Percentiles rank a stretch among this genome's conserved stretches.
Evolutionary conservation across 2,329 filamentous ascomycete genomes (phyloP).

Genomic region (Pseudomassariella vexata): DNA sequence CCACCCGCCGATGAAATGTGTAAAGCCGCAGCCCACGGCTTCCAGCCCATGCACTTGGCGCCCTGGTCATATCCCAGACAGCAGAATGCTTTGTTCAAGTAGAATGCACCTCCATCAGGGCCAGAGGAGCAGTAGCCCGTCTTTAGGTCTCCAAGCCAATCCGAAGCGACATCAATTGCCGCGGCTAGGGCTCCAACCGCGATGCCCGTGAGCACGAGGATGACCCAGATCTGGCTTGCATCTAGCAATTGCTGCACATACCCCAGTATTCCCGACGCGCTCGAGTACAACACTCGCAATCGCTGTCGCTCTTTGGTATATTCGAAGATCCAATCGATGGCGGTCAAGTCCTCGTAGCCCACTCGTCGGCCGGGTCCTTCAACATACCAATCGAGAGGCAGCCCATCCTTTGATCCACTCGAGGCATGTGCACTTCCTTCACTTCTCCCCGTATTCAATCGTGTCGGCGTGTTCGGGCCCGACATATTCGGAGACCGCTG

Average conservation of each 20-base stretch:
- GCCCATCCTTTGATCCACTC: slow-evolving; percentile 36
- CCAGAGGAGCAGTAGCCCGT: slow-evolving; percentile 76
- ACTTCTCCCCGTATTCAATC: slow-evolving; percentile 12
- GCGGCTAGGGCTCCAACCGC: slow-evolving; percentile 81
- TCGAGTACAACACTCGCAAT: slow-evolving; percentile 67
- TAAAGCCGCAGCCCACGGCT: slow-evolving; percentile 73
- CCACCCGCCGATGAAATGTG: slow-evolving; percentile 61
- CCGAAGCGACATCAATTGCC: slow-evolving; percentile 80
- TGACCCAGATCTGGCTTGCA: slow-evolving; percentile 84
- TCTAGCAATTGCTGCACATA: slow-evolving; percentile 70
- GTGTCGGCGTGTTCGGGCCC: slow-evolving; percentile 18
- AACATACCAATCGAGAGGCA: slow-evolving; percentile 72
- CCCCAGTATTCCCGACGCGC: slow-evolving; percentile 65
- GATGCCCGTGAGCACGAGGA: slow-evolving; percentile 79
- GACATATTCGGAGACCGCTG: slow-evolving; percentile 13
- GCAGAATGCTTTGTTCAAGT: slow-evolving; percentile 86
- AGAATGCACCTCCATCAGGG: slow-evolving; percentile 77
- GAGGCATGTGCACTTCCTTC: slow-evolving; percentile 5
- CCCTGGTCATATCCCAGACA: slow-evolving; percentile 86
- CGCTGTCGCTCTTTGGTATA: slow-evolving; percentile 94
- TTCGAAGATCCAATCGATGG: slow-evolving; percentile 99
- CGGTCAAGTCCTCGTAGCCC: slow-evolving; percentile 91
- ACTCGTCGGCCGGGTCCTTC: slow-evolving; percentile 86
- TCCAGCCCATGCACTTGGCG: slow-evolving; percentile 81
- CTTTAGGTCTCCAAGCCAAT: slow-evolving; percentile 93